Percentiles rank a stretch among this genome's conserved stretches.
phyloP scores from a whole-genome alignment of 176 grass and related monocot genomes.

The Oryza officinalis region DNA sequence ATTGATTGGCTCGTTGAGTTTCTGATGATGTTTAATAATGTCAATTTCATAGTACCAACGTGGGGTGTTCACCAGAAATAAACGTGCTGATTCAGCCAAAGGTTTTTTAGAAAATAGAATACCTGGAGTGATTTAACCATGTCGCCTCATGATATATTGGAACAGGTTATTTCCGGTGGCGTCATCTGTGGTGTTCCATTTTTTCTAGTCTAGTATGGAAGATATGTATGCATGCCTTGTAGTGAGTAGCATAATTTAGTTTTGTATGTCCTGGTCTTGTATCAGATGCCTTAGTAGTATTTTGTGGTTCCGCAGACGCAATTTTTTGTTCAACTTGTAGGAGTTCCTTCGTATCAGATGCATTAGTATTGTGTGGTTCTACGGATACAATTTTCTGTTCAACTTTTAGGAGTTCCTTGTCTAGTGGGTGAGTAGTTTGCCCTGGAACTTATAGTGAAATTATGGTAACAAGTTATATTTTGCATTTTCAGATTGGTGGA shows the following conservation, averaged over 20 bases:
- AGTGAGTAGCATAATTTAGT: background rate
- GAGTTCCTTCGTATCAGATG: background rate
- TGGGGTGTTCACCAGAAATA: background rate
- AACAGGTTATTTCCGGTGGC: background rate
- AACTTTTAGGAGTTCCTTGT: background rate
- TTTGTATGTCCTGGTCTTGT: background rate
- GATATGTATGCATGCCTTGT: background rate
- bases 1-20: background rate
- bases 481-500: conserved; percentile 57
- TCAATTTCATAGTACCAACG: background rate
- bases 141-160: background rate
- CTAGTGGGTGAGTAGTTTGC: background rate
- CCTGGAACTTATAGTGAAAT: background rate
- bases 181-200: background rate
- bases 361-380: background rate
- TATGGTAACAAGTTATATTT: background rate
- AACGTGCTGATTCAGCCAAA: background rate
- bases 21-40: background rate
- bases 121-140: background rate
- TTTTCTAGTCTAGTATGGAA: conserved; percentile 1
- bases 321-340: background rate
- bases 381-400: background rate
- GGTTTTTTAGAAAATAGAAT: background rate
- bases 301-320: background rate
- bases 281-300: background rate